phyloP scores from a whole-genome alignment of 352 stramenopile species.

The Blastocystis sp. region DNA sequence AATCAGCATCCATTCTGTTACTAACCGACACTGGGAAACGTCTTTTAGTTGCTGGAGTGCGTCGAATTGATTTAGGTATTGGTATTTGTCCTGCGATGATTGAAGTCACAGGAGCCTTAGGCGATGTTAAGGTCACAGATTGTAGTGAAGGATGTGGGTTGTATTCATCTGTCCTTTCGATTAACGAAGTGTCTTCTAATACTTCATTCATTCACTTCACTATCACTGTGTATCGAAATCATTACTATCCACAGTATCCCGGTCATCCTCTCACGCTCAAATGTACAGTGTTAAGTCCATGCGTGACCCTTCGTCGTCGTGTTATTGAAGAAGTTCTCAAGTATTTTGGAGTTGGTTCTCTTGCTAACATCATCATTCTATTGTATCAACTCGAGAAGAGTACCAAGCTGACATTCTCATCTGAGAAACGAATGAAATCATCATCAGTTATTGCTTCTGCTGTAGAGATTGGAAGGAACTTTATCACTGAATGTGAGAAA shows the following conservation, averaged over 20 bases:
- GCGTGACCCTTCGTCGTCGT: neutral
- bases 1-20: neutral
- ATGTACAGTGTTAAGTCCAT: neutral
- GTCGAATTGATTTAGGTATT: neutral
- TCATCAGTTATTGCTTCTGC: neutral
- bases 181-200: neutral
- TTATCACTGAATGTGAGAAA: neutral
- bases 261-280: neutral
- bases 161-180: constrained; percentile 1
- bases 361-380: neutral
- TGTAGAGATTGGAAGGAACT: neutral
- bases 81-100: constrained; percentile 1
- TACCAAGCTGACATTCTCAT: too few relatives aligned
- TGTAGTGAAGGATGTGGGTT: neutral
- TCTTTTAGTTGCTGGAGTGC: neutral
- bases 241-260: neutral
- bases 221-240: neutral
- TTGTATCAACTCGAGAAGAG: too few relatives aligned
- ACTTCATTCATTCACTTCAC: neutral
- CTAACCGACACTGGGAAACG: neutral
- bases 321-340: neutral
- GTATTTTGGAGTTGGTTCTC: neutral
- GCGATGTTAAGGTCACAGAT: neutral
- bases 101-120: neutral
- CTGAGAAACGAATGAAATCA: too few relatives aligned